These are phyloP conservation scores for Kitagawia praeruptora DNA, from an alignment of 129 eudicot genomes.

Conservation along the genomic window DNA sequence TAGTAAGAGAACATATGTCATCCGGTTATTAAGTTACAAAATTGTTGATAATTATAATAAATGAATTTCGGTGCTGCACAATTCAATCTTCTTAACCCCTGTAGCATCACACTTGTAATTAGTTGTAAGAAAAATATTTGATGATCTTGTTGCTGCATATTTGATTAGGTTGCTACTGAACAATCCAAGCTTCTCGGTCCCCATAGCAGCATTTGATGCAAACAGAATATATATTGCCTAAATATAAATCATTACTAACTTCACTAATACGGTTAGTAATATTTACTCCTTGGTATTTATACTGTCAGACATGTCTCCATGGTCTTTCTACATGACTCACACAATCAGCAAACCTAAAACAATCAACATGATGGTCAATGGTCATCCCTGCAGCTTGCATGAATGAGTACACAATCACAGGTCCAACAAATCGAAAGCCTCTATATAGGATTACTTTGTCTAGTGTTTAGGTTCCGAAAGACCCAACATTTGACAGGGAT, in stretches of 20 bases:
- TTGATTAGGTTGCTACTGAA: not conserved
- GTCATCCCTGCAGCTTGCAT: constrained; percentile 97
- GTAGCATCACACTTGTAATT: not conserved
- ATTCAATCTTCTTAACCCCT: not conserved
- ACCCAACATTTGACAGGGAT: constrained; percentile 58
- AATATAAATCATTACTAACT: not conserved
- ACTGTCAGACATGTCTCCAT: constrained; percentile 80
- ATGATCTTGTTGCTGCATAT: not conserved
- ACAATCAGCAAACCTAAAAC: constrained; percentile 77
- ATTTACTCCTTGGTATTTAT: not conserved
- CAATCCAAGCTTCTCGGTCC: constrained; percentile 6
- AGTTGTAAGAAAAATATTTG: not conserved
- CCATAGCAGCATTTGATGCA: constrained; percentile 8
- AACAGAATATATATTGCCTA: not conserved
- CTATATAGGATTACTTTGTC: constrained; percentile 13
- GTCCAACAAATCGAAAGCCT: constrained; percentile 84
- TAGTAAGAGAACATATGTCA: not conserved
- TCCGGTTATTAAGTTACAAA: not conserved
- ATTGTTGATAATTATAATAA: not conserved
- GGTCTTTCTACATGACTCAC: constrained; percentile 94
- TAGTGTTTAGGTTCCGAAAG: constrained; percentile 58
- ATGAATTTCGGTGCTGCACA: not conserved
- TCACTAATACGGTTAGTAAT: not conserved
- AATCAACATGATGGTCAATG: constrained; percentile 92
- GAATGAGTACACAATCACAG: constrained; percentile 85